Conservation (phyloP, 2,329 filamentous ascomycete species). For the Apiospora arundinis region DNA sequence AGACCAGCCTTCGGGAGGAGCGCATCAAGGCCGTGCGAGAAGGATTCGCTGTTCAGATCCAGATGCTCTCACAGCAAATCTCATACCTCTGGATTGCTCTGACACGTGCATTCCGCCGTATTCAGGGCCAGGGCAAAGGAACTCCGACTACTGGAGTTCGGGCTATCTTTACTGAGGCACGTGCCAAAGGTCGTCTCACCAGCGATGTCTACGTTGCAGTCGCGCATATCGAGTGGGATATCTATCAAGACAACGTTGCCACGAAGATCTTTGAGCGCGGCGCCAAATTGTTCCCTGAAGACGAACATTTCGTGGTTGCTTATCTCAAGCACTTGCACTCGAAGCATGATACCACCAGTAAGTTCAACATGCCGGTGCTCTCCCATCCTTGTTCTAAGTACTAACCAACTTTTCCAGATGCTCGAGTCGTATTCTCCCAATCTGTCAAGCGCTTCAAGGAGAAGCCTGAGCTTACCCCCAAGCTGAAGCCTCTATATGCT, state of each 20-base stretch:
- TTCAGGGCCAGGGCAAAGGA: conserved; percentile 83
- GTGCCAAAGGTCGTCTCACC: conserved; percentile 84
- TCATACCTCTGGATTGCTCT: conserved; percentile 95
- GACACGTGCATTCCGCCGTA: conserved; percentile 90
- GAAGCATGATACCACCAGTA: conserved; percentile 92
- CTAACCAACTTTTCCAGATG: conserved; percentile 63
- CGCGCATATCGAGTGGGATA: conserved; percentile 91
- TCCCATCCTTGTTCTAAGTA: conserved; percentile 32
- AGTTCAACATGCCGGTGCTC: conserved; percentile 45
- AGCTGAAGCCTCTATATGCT: conserved; percentile 83
- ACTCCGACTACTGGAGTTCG: conserved; percentile 71
- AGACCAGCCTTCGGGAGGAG: conserved; percentile 67
- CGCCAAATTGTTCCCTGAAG: conserved; percentile 89
- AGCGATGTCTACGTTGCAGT: conserved; percentile 95
- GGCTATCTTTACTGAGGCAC: conserved; percentile 87
- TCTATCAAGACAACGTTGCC: conserved; percentile 91
- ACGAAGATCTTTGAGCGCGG: conserved; percentile 97
- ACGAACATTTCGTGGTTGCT: conserved; percentile 91
- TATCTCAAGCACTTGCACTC: conserved; percentile 95
- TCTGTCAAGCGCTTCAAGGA: conserved; percentile 82
- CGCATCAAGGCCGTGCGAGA: conserved; percentile 68
- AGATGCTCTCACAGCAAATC: conserved; percentile 81
- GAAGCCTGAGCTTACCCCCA: conserved; percentile 75
- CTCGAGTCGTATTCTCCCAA: conserved; percentile 93
- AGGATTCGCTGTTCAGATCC: conserved; percentile 74